These are phyloP conservation scores for Capsella rubella DNA, from an alignment of 441 rosid species.

Conservation along the genomic window DNA sequence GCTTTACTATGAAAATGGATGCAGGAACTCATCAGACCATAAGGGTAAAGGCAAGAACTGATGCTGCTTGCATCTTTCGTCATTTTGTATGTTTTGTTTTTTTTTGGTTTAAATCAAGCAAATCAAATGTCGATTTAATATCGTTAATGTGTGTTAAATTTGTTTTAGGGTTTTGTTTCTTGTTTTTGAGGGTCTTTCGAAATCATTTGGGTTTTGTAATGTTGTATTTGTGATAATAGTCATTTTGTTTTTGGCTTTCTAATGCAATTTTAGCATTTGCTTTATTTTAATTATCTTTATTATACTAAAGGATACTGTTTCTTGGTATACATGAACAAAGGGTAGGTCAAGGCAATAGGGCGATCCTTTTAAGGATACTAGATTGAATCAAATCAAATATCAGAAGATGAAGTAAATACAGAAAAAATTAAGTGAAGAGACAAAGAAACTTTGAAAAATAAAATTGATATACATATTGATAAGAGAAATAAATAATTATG, in stretches of 20 bases:
- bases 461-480: background rate
- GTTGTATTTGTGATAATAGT: conserved; percentile 37
- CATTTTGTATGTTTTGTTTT: conserved; percentile 45
- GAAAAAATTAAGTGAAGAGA: conserved; percentile 28
- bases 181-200: conserved; percentile 4
- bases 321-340: conserved; percentile 61
- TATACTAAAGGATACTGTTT: conserved; percentile 48
- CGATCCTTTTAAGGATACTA: conserved; percentile 42
- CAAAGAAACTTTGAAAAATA: background rate
- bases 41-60: conserved; percentile 88
- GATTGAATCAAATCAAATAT: conserved; percentile 43
- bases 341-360: conserved; percentile 43
- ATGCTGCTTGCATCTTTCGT: conserved; percentile 38
- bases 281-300: conserved; percentile 23
- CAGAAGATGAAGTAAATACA: conserved; percentile 4
- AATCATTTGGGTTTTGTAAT: conserved; percentile 33
- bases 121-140: no score
- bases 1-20: conserved; percentile 78
- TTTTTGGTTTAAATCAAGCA: background rate
- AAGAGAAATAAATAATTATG: background rate
- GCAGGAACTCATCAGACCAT: conserved; percentile 67
- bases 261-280: background rate
- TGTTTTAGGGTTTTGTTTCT: conserved; percentile 23
- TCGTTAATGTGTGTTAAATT: conserved; percentile 25
- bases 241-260: conserved; percentile 35